A percentile compares a stretch with the other conserved stretches of the same genome.
Conservation (phyloP, 169 alveolate genomes). For the Babesia bigemina region DNA sequence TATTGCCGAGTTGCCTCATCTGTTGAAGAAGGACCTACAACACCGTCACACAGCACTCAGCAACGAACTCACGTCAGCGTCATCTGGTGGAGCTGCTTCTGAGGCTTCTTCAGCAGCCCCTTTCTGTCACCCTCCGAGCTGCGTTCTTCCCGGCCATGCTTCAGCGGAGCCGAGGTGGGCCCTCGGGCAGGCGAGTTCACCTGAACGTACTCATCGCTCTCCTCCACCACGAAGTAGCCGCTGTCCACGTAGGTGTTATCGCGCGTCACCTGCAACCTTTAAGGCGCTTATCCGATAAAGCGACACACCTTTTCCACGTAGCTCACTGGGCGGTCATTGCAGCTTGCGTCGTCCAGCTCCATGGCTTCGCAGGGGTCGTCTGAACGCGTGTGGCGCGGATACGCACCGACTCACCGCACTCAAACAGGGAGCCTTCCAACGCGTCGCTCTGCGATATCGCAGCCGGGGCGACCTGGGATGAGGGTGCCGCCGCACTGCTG, state of each 20-base stretch:
- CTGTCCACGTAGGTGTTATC: constrained; percentile 65
- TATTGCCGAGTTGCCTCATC: neutral
- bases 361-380: constrained; percentile 28
- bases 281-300: neutral
- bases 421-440: constrained; percentile 1
- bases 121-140: neutral
- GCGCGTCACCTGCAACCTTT: constrained; percentile 37
- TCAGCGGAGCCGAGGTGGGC: neutral
- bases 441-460: neutral
- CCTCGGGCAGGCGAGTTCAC: constrained; percentile 22
- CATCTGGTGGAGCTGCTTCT: constrained; percentile 2
- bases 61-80: constrained; percentile 4
- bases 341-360: constrained; percentile 17
- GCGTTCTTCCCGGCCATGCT: neutral
- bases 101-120: constrained; percentile 6
- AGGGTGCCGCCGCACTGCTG: neutral
- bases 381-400: neutral
- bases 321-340: constrained; percentile 23
- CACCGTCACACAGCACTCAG: neutral
- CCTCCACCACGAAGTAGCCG: constrained; percentile 72
- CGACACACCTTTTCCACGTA: constrained; percentile 10
- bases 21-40: constrained; percentile 30
- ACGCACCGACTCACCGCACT: neutral
- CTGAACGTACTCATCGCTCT: constrained; percentile 56
- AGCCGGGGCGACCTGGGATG: neutral